Base-by-base conservation (phyloP, 2,329 filamentous ascomycete species). In the Cladophialophora chaetospira region DNA sequence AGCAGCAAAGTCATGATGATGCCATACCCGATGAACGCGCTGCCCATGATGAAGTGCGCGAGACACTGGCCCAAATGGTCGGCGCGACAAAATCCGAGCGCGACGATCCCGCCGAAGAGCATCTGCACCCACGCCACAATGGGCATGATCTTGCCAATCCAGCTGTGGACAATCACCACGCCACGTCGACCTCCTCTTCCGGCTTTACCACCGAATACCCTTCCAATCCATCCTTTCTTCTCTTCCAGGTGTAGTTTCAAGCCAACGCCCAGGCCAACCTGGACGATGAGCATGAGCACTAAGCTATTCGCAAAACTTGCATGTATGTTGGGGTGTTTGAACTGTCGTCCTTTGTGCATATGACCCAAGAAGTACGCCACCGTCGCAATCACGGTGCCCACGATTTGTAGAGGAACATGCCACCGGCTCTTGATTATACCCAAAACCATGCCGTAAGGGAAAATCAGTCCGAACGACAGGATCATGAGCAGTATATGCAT, bases 21-120 rank as follows among this genome's bases (percentile, higher is more conserved):
- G 25, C 90, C 94, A 68, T 99, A 99, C 26, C 83, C 94, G 65
- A 99, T 93, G 71, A 99, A 99, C 1, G 93, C 92, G 65, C 89
- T 88, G 42, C 94, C 94, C 94, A 99, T 99, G 73, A 97, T 99
- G 73, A 97, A 99, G 73, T 99, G 94, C 1, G 94, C 94, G 38
- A 89, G 76, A 73, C 94, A 99, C 73, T 99, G 94, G 28, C 92
- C 93, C 1, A 91, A 72, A 69, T 99, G 93, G 56, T 97, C 92
- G 52, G 82, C 91, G 64, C 91, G 88, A 72, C 94, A 99, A 78
- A 96, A 97, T 19, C 94, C 94, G 54, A 96, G 79, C 3, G 89
- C 82, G 0, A 93, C 93, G 68, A 99, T 97, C 35, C 91, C 94
- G 48, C 94, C 94, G 72, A 99, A 96, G 5, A 99, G 71, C 86